phyloP scores from a whole-genome alignment of 2,329 filamentous ascomycete species.

The Neonectria neomacrospora region DNA sequence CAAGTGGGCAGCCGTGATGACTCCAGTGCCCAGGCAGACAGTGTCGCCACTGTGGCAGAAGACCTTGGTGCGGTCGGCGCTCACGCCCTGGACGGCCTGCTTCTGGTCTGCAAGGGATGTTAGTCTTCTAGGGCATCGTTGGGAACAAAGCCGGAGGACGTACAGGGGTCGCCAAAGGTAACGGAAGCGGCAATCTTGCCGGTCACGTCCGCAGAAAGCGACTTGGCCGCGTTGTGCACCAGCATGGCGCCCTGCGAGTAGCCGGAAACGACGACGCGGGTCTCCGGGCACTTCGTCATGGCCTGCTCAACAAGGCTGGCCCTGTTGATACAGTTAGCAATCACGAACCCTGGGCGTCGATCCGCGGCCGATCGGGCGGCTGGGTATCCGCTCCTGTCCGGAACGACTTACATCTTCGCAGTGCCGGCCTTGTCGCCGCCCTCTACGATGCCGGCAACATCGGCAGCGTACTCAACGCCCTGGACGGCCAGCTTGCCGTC shows the following conservation, averaged over 20 bases:
- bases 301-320: conserved; percentile 46
- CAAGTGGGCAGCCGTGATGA: conserved; percentile 43
- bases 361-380: not conserved
- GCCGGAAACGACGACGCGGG: conserved; percentile 58
- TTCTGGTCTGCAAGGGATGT: conserved; percentile 31
- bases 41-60: conserved; percentile 49
- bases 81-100: conserved; percentile 39
- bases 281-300: conserved; percentile 55
- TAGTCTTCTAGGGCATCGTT: not conserved
- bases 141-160: conserved; percentile 15
- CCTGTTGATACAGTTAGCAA: conserved; percentile 25
- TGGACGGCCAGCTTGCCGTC: conserved; percentile 60
- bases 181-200: conserved; percentile 45
- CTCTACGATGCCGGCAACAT: conserved; percentile 55
- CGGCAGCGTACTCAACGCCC: conserved; percentile 64
- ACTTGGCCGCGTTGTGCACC: conserved; percentile 57
- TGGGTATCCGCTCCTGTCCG: not conserved
- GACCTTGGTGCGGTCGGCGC: conserved; percentile 39
- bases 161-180: conserved; percentile 47
- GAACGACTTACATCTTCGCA: conserved; percentile 59
- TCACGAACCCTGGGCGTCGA: not conserved
- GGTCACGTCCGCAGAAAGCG: conserved; percentile 49
- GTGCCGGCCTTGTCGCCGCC: conserved; percentile 59
- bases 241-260: conserved; percentile 56
- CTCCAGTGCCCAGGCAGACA: conserved; percentile 46